Base-by-base conservation (phyloP, 2,329 filamentous ascomycete species). In the Neoascochyta sp. region DNA sequence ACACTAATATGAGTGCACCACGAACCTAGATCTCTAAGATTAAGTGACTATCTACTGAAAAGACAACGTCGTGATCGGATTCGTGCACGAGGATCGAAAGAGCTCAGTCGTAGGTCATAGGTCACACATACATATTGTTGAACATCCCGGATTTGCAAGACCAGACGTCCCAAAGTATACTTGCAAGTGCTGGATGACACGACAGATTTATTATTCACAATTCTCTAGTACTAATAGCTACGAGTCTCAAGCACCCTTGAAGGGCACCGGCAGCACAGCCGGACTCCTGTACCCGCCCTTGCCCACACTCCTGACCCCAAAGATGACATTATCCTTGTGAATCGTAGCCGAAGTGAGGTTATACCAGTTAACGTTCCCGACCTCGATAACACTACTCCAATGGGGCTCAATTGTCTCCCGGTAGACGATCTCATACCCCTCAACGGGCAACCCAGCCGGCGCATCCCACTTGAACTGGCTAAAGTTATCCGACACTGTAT, bases 281-380 rank as follows among this genome's bases (percentile, higher is more conserved):
- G 67, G 67, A 44, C 67, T 69, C 50, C 63, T 69, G 33, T 63
- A 66, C 5, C 69, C 69, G 39, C 69, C 65, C 34, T 47, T 57
- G 0, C 66, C 67, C 5, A 71, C 67, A 24, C 69, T 64, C 36
- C 73, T 54, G 0, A 76, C 60, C 0, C 74, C 73, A 55, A 76
- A 74, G 10, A 73, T 61, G 14, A 74, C 67, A 48, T 74, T 73
- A 38, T 77, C 74, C 54, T 75, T 75, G 33, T 66, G 69, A 39
- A 76, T 47, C 5, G 62, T 47, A 3, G 76, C 56, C 7, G 60
- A 69, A 6, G 61, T 67, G 22, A 57, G 59, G 3, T 62, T 60
- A 1, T 45, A 49, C 43, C 45, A 45, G 7, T 33, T 43, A 3
- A 67, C 66, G 13, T 66, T 51, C 0, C 71, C 72, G 2, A 75